phyloP scores from a whole-genome alignment of 192 early-diverging fungal genomes.

The Podila epicladia region DNA sequence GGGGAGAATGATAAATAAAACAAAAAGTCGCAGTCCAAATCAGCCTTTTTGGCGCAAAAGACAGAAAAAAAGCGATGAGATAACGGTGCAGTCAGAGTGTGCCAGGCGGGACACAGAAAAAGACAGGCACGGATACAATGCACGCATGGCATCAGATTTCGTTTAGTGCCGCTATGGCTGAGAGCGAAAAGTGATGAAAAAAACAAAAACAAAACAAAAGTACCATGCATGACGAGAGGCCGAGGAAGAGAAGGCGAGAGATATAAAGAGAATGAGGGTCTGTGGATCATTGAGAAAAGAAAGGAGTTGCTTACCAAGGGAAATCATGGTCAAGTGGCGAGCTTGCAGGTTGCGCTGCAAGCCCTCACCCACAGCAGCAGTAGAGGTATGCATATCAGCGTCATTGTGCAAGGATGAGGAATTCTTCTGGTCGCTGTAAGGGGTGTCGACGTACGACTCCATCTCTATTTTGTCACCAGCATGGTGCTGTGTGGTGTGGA shows the following conservation, averaged over 20 bases:
- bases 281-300: not conserved
- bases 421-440: not conserved
- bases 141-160: not conserved
- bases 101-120: too few species aligned
- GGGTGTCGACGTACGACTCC: constrained; percentile 16
- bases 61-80: too few species aligned
- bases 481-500: constrained; percentile 7
- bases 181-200: not conserved
- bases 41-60: too few species aligned
- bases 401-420: constrained; percentile 13
- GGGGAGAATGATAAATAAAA: too few species aligned
- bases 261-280: not conserved
- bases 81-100: too few species aligned
- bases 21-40: too few species aligned
- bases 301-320: constrained; percentile 26
- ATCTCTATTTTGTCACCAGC: constrained; percentile 26
- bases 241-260: not conserved
- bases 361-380: constrained; percentile 15
- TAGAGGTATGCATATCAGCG: not conserved
- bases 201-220: not conserved
- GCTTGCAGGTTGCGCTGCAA: constrained; percentile 74
- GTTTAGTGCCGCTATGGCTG: not conserved
- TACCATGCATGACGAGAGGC: not conserved
- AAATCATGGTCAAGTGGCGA: constrained; percentile 73
- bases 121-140: not conserved